Evolutionary conservation across 805 yeast species (phyloP).

Genomic region (Ogataea henricii): DNA sequence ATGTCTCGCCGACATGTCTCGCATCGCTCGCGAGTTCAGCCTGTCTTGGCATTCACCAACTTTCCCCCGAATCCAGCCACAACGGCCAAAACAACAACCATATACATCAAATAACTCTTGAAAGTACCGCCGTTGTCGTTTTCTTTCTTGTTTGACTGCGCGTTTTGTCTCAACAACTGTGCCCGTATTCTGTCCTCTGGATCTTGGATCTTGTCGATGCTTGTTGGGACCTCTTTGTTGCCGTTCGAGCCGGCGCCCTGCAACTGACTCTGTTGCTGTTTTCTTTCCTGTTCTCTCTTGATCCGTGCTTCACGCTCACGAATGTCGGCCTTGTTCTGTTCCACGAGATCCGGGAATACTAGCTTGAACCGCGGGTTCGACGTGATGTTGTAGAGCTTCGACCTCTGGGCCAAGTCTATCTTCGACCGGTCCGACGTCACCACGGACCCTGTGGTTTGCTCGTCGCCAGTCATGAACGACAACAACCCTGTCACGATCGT

Average conservation of each 20-base stretch:
- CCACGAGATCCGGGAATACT: constrained; percentile 71
- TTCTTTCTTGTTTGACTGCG: constrained; percentile 1
- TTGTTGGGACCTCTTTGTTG: constrained; percentile 29
- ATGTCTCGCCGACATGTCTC: no score
- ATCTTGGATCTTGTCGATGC: constrained; percentile 47
- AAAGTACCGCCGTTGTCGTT: constrained; percentile 10
- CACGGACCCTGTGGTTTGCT: constrained; percentile 82
- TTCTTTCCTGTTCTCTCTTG: constrained; percentile 16
- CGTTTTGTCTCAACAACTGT: constrained; percentile 16
- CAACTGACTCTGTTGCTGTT: constrained; percentile 6
- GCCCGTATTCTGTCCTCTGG: constrained; percentile 73
- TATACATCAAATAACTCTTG: constrained; percentile 14
- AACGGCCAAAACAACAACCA: constrained; percentile 20
- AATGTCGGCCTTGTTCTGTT: constrained; percentile 41
- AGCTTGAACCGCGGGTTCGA: constrained; percentile 56
- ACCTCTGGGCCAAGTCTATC: constrained; percentile 55
- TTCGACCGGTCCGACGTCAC: constrained; percentile 61
- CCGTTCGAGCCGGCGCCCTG: background rate
- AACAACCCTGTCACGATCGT: constrained; percentile 85
- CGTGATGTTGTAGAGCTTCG: constrained; percentile 59
- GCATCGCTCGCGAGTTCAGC: background rate
- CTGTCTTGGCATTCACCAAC: constrained; percentile 10
- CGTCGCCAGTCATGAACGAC: constrained; percentile 90
- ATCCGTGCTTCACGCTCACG: constrained; percentile 15
- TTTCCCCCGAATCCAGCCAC: constrained; percentile 19